Evolutionary conservation across 768 basidiomycete genomes (phyloP).

Genomic region (Boletus tomentosulus): DNA sequence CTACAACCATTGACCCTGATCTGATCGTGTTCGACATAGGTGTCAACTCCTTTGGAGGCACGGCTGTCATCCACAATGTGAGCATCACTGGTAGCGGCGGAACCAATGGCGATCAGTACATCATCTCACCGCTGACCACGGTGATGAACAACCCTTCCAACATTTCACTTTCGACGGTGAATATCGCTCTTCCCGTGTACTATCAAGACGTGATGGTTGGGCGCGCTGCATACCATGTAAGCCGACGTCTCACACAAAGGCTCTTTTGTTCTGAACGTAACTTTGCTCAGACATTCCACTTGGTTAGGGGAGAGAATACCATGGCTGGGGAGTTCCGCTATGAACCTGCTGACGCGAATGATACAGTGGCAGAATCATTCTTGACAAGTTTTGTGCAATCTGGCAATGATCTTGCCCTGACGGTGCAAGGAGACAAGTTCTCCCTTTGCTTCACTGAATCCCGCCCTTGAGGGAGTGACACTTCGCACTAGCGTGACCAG

Average conservation of each 20-base stretch:
- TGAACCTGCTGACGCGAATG: conserved; percentile 57
- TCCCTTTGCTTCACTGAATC: conserved; percentile 56
- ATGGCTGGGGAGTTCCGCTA: conserved; percentile 64
- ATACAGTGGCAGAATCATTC: conserved; percentile 62
- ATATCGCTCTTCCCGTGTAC: conserved; percentile 54
- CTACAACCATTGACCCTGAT: background rate
- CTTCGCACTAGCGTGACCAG: conserved; percentile 49
- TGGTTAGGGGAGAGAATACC: conserved; percentile 48
- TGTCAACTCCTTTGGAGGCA: conserved; percentile 55
- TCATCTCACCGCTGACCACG: conserved; percentile 54
- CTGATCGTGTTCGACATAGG: conserved; percentile 31
- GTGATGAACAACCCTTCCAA: conserved; percentile 65
- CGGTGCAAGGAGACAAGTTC: conserved; percentile 64
- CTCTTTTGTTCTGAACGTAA: background rate
- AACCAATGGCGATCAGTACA: conserved; percentile 53
- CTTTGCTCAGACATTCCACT: conserved; percentile 44
- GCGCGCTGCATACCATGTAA: conserved; percentile 53
- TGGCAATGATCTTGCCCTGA: conserved; percentile 42
- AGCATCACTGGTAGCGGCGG: conserved; percentile 64
- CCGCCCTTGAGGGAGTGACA: conserved; percentile 50
- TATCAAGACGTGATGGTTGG: conserved; percentile 57
- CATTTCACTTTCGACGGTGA: conserved; percentile 55
- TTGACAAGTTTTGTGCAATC: conserved; percentile 57
- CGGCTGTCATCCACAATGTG: conserved; percentile 51
- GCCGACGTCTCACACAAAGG: conserved; percentile 11